phyloP scores from a whole-genome alignment of 2,329 filamentous ascomycete genomes.

The Claviceps arundinis region DNA sequence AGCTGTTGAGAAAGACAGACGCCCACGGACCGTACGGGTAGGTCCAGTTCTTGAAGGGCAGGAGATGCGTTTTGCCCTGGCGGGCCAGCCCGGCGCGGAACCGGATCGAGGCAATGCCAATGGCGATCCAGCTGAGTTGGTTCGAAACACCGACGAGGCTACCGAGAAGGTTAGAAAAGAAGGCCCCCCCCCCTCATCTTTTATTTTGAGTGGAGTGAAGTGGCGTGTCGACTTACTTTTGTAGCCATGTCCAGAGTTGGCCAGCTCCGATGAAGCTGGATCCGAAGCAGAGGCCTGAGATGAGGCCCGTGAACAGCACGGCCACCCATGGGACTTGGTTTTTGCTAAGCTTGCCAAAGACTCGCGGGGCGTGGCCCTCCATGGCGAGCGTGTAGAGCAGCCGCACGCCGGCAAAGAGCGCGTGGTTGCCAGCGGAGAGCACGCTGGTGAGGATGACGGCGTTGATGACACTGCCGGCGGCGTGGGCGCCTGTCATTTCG shows the following conservation, averaged over 20 bases:
- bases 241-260: conserved; percentile 52
- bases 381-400: conserved; percentile 23
- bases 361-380: conserved; percentile 37
- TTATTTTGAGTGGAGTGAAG: too few species aligned
- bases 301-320: conserved; percentile 36
- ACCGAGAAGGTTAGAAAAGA: not conserved
- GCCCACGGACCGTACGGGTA: conserved; percentile 49
- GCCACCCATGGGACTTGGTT: conserved; percentile 26
- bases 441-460: conserved; percentile 35
- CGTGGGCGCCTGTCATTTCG: conserved; percentile 37
- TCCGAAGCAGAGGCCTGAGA: conserved; percentile 50
- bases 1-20: conserved; percentile 40
- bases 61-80: conserved; percentile 45
- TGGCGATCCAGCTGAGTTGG: conserved; percentile 52
- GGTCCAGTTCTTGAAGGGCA: conserved; percentile 55
- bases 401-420: conserved; percentile 21
- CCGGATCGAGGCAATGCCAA: conserved; percentile 50
- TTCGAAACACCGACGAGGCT: conserved; percentile 54
- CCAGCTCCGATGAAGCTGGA: conserved; percentile 53
- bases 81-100: conserved; percentile 43
- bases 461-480: conserved; percentile 42
- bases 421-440: conserved; percentile 24
- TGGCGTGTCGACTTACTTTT: conserved; percentile 33
- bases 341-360: conserved; percentile 31
- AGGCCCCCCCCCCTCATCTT: too few species aligned